Base-by-base conservation (phyloP, 345 rosid genomes). In the Diplotaxis tenuifolia region DNA sequence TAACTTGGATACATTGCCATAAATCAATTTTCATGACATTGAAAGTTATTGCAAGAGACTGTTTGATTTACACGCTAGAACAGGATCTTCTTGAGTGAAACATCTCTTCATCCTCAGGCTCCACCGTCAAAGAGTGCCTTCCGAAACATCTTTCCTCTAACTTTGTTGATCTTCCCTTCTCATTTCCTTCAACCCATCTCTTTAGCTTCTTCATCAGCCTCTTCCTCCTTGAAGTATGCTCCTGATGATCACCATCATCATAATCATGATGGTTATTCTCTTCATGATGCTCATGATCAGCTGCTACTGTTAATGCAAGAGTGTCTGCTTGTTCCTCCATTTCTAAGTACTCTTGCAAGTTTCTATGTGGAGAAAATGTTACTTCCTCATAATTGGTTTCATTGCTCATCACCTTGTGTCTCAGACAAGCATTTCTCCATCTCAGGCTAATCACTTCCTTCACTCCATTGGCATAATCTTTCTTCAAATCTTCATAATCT, bases 391-490 rank as follows among this genome's bases (percentile, higher is more conserved):
- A 10, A 16, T 14, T 66, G 19, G 54, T 56, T 34, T 83, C 66
- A 34, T 67, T 73, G 76, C 80, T 80, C 80, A 75, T 81, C 61
- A 88, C 68, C 72, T 85, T 85, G 15, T 89, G 93, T 80, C 81
- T 89, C 53, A 89, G 72, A 82, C 96, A 93, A 11, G 90, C 94
- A 70, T 88, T 86, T 54, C 81, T 81, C 97, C 92, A 89, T 79
- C 88, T 84, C 19, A 88, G 73, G 85, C 68, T 80, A 15, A 74
- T 79, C 63, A 88, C 68, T 53, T 93, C 94, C 68, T 80, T 79
- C 4, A 72, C 74, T 68, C 86, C 92, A 0, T 78, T 79, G 0
- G 79, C 77, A n/a, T 74, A 62, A 1, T 80, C 91, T 16, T 80
- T 81, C 14, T 77, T 83, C 4, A 87, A 52, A 15, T 79, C 70